Percentiles rank a stretch among this genome's conserved stretches.
Evolutionary conservation across 495 filamentous ascomycete genomes (phyloP).

Genomic region (Aspergillus bertholletiae): DNA sequence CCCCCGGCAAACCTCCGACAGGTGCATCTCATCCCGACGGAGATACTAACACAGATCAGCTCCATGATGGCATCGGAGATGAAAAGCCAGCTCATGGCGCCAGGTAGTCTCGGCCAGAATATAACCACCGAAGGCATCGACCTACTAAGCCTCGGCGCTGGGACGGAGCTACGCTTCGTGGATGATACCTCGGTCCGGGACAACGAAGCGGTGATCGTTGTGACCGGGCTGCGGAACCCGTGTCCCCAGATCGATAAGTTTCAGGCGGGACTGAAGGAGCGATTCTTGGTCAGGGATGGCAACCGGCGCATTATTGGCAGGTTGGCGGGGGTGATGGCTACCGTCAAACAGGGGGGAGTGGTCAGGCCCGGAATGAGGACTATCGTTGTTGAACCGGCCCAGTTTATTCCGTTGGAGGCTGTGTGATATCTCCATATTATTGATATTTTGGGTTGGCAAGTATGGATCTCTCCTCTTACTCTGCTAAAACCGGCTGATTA

Average conservation of each 20-base stretch:
- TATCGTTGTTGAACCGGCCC: neutral
- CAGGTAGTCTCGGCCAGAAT: constrained; percentile 7
- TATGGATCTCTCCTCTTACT: too few species aligned
- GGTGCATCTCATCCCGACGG: constrained; percentile 11
- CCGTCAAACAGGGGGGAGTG: constrained; percentile 3
- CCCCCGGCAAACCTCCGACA: constrained; percentile 8
- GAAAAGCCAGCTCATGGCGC: neutral
- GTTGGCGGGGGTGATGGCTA: constrained; percentile 12
- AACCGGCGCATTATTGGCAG: neutral
- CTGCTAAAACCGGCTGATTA: too few species aligned
- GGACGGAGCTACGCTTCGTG: constrained; percentile 6
- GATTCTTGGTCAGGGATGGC: constrained; percentile 5
- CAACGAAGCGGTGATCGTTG: neutral
- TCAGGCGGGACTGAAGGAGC: constrained; percentile 5
- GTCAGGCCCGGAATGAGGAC: constrained; percentile 2
- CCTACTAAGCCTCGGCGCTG: neutral
- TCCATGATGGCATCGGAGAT: neutral
- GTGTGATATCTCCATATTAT: too few species aligned
- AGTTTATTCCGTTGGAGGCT: neutral
- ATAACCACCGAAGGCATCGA: constrained; percentile 9
- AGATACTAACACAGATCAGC: neutral
- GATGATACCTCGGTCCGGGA: neutral
- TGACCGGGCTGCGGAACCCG: constrained; percentile 8
- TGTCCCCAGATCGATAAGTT: constrained; percentile 5
- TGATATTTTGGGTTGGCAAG: too few species aligned